These are phyloP conservation scores for Drechslerella dactyloides DNA, from an alignment of 2,329 filamentous ascomycete genomes.

Conservation along the genomic window DNA sequence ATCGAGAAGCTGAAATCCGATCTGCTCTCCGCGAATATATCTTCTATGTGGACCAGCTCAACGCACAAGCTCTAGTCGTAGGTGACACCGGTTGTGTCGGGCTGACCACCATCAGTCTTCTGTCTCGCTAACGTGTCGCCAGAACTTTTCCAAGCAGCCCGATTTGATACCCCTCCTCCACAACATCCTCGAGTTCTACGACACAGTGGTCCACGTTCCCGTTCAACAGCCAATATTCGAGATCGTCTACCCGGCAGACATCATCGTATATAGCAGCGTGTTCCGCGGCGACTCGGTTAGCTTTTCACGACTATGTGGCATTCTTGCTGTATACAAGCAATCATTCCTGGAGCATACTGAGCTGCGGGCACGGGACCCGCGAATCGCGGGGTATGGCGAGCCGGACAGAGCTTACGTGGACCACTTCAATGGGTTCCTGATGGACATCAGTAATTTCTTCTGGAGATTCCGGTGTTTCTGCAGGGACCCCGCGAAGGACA, in stretches of 20 bases:
- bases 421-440: constrained; percentile 80
- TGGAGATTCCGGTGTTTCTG: constrained; percentile 69
- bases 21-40: constrained; percentile 50
- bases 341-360: constrained; percentile 35
- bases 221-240: constrained; percentile 60
- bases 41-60: constrained; percentile 52
- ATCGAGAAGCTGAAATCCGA: constrained; percentile 42
- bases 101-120: not conserved
- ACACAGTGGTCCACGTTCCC: constrained; percentile 64
- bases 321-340: constrained; percentile 64
- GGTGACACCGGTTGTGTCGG: not conserved
- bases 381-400: constrained; percentile 54
- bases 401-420: constrained; percentile 69
- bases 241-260: constrained; percentile 71
- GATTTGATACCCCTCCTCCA: constrained; percentile 57
- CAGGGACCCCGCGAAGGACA: constrained; percentile 64
- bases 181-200: constrained; percentile 73
- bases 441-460: constrained; percentile 83
- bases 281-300: constrained; percentile 70
- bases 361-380: constrained; percentile 24
- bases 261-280: constrained; percentile 73
- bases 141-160: constrained; percentile 24
- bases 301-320: constrained; percentile 71
- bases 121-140: not conserved
- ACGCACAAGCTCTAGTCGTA: constrained; percentile 23